Evolutionary conservation across 208 protist species (phyloP), one percentile per base, ranked within the genome.

Genomic region (Kentomonas sorsogonicus): DNA sequence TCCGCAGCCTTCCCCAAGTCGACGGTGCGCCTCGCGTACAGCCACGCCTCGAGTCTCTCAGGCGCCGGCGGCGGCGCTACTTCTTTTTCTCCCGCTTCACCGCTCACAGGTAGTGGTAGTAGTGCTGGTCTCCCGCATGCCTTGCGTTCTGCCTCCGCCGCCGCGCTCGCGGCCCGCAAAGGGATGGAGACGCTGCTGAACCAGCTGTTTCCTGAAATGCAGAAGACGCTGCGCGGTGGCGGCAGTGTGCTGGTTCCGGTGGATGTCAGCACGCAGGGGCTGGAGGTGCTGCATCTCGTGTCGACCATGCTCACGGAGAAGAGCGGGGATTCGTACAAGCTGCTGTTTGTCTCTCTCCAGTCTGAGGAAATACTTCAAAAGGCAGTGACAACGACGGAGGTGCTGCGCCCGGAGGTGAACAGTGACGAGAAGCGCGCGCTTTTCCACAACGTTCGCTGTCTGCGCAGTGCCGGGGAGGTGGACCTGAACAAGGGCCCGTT

Each of bases 161-260:
- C 46, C 16, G 45, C 63, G 0, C 16, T 23, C n/a, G 22, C 23
- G 4, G 53, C 51, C 16, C 56, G 53, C 3, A 44, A 45, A 15
- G 64, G 64, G 38, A 63, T 83, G 38, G 84, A 92, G 45, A 85
- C 91, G 33, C 82, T 85, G 39, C 57, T 85, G 36, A 74, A 91
- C 52, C 26, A 59, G 1, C 79, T 95, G 25, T 89, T 94, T 46
- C 72, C 79, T 38, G 76, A 87, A 29, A 71, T 95, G 40, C 80
- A 89, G 62, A 64, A 79, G 57, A 90, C 89, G 5, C 66, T 95
- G 34, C 82, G 89, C 62, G 79, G 82, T 70, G 89, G 85, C 33
- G 82, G 85, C 27, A 79, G 91, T 58, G 80, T 95, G 6, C 69
- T 95, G 10, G 75, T 95, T n/a, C 89, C 89, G 15, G 80, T 88